These are phyloP conservation scores for Mentha longifolia DNA, from an alignment of 257 asterid genomes.

Conservation along the genomic window DNA sequence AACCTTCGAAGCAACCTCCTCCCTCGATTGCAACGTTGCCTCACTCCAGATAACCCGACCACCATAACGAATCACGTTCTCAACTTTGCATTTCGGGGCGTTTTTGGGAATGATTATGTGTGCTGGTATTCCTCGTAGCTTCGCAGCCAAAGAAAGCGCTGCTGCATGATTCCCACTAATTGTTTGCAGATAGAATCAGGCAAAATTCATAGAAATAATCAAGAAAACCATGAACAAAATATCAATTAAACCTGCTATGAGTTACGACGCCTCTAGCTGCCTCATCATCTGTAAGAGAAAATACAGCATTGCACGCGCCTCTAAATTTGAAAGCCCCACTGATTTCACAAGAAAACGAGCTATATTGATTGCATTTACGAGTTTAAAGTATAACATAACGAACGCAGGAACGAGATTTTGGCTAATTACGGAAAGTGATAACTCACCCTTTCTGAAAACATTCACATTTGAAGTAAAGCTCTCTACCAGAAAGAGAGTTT, in stretches of 20 bases:
- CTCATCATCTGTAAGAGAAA: conserved; percentile 74
- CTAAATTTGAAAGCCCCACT: conserved; percentile 95
- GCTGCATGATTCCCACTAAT: conserved; percentile 97
- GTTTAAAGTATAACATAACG: background rate
- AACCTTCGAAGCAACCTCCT: conserved; percentile 71
- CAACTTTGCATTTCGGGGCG: conserved; percentile 96
- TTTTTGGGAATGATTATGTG: conserved; percentile 75
- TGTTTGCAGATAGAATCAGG: conserved; percentile 36
- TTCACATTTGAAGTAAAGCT: no score
- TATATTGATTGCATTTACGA: background rate
- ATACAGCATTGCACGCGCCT: conserved; percentile 96
- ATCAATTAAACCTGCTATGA: conserved; percentile 65
- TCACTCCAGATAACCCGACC: conserved; percentile 89
- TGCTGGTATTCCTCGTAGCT: conserved; percentile 84
- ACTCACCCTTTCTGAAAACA: no score
- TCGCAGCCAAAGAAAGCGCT: conserved; percentile 96
- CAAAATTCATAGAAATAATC: conserved; percentile 26
- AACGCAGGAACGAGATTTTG: background rate
- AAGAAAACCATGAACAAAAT: conserved; percentile 14
- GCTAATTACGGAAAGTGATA: background rate
- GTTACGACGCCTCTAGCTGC: conserved; percentile 90
- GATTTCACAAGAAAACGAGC: conserved; percentile 28
- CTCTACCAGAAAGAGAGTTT: no score
- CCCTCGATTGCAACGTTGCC: conserved; percentile 72
- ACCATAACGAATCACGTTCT: conserved; percentile 84